Base-by-base conservation (phyloP, 805 yeast species). In the Yarrowia deformans region DNA sequence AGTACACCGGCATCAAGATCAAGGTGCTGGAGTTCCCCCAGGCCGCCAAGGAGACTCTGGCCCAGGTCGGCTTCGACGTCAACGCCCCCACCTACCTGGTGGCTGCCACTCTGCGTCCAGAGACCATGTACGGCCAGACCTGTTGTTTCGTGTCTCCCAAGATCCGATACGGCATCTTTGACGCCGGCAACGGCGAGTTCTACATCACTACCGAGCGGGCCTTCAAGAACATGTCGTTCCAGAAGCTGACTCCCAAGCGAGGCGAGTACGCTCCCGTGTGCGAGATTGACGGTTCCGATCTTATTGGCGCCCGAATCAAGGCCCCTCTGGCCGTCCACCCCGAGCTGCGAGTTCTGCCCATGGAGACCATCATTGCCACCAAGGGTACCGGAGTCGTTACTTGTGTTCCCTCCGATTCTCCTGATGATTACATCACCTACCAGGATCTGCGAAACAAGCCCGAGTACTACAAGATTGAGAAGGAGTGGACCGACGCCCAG, bases 331-430 rank as follows among this genome's bases (percentile, higher is more conserved):
- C 97, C 13, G 84, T 83, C 29, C 82, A 87, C 78, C 82, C 86
- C 67, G 86, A 88, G 74, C 82, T 95, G 73, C 85, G 95, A 75
- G 90, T 95, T 69, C 85, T 95, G 73, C 99, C 99, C 74, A 95
- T 95, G 99, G 98, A 94, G 80, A 92, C 98, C 46, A 94, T 95
- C 69, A 84, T 94, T 79, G 96, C 97, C 49, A 84, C 88, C 69
- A 95, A 95, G 83, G 99, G 99, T 85, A 95, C 69, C 56, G 99
- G 98, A 83, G 98, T 95, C 56, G 99, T 95, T 70, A 94, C 98
- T 7, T 95, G 97, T 83, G 98, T 93, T 72, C 99, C 98, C 72
- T 89, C 97, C n/a, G 97, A 93, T 80, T 93, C 98, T 70, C 98
- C 99, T 71, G 99, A 95, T 82, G 99, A 95, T 83, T 95, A 76